Evolutionary conservation across 192 early-diverging fungal species (phyloP).

Genomic region (Dissophora globulifera): DNA sequence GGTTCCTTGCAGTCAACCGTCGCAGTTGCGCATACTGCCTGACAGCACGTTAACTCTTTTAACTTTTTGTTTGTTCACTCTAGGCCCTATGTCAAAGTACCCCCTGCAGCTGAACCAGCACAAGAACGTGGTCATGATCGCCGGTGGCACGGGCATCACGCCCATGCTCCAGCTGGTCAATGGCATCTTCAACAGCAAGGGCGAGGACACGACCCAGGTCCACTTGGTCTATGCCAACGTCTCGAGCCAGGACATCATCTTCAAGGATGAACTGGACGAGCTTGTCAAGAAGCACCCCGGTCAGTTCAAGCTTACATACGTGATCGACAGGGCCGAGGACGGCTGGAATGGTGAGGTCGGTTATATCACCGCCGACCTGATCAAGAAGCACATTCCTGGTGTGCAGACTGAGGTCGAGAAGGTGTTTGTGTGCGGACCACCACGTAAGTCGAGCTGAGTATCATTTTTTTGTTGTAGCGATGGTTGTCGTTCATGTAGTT

Average conservation of each 20-base stretch:
- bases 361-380: conserved; percentile 75
- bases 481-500: background rate
- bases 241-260: conserved; percentile 70
- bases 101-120: conserved; percentile 66
- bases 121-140: conserved; percentile 70
- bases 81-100: conserved; percentile 74
- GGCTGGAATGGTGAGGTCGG: conserved; percentile 78
- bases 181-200: conserved; percentile 63
- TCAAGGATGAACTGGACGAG: conserved; percentile 68
- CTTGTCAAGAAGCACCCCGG: conserved; percentile 63
- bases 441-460: background rate
- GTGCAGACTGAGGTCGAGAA: conserved; percentile 62
- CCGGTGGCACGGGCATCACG: conserved; percentile 81
- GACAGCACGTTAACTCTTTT: too few species aligned
- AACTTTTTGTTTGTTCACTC: background rate
- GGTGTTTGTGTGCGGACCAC: conserved; percentile 38
- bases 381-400: conserved; percentile 74
- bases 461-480: background rate
- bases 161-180: conserved; percentile 70
- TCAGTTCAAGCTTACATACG: conserved; percentile 72
- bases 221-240: conserved; percentile 74
- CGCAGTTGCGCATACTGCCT: too few species aligned
- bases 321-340: conserved; percentile 63
- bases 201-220: conserved; percentile 70
- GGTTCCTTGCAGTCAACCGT: too few species aligned